Conservation (phyloP, 2,329 filamentous ascomycete species). For the Xylaria sp. region DNA sequence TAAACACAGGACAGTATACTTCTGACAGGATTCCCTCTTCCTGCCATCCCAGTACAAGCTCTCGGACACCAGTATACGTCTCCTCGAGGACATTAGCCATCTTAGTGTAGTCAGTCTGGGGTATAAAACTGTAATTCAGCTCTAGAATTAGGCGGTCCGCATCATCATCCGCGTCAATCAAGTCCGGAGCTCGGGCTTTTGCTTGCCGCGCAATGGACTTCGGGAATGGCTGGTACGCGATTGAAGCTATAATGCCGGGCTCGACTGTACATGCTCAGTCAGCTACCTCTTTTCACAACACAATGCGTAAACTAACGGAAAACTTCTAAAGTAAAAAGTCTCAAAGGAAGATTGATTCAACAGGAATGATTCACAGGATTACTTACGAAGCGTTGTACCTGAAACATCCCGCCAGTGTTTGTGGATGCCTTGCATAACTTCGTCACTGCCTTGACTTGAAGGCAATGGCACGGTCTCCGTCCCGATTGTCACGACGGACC, state of each 20-base stretch:
- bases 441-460: constrained; percentile 39
- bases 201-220: constrained; percentile 51
- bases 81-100: constrained; percentile 51
- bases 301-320: not conserved
- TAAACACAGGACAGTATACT: constrained; percentile 55
- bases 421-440: constrained; percentile 50
- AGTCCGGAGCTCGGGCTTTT: constrained; percentile 50
- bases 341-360: not conserved
- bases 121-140: constrained; percentile 55
- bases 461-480: constrained; percentile 54
- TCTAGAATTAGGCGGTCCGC: constrained; percentile 56
- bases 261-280: constrained; percentile 31
- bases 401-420: constrained; percentile 51
- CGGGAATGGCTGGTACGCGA: constrained; percentile 55
- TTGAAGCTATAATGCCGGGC: constrained; percentile 49
- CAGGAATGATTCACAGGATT: not conserved
- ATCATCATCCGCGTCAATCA: constrained; percentile 55
- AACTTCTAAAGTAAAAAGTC: not conserved
- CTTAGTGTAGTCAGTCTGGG: constrained; percentile 45
- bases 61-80: constrained; percentile 51
- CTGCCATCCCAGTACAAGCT: constrained; percentile 49
- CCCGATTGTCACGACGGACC: constrained; percentile 50
- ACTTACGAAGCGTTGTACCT: constrained; percentile 37
- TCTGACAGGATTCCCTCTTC: constrained; percentile 50
- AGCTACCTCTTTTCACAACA: not conserved